phyloP scores from a whole-genome alignment of 2,329 filamentous ascomycete species.

The Ophiostoma ulmi region DNA sequence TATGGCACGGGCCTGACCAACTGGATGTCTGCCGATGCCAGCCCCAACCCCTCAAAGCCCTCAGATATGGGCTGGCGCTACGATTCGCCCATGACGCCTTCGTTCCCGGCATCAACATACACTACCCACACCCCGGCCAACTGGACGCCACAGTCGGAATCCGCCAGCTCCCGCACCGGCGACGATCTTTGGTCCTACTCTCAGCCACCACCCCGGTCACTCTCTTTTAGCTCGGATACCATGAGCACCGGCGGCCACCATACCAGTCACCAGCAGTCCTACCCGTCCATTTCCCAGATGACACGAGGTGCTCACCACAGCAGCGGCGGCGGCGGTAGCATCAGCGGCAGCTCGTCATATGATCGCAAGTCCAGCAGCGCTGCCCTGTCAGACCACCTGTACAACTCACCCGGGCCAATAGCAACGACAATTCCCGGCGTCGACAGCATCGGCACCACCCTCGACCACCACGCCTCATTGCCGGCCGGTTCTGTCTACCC shows the following conservation, averaged over 20 bases:
- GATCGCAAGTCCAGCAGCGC: slow-evolving; percentile 40
- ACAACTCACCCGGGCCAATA: slow-evolving; percentile 34
- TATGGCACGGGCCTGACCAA: slow-evolving; percentile 39
- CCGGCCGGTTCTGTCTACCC: slow-evolving; percentile 40
- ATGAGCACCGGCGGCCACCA: slow-evolving; percentile 31
- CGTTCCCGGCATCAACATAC: slow-evolving; percentile 42
- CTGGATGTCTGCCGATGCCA: slow-evolving; percentile 45
- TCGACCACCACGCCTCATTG: slow-evolving; percentile 37
- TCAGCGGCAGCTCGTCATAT: slow-evolving; percentile 31
- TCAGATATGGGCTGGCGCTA: slow-evolving; percentile 45
- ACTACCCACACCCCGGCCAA: slow-evolving; percentile 37
- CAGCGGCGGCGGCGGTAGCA: slow-evolving; percentile 7
- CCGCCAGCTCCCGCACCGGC: slow-evolving; percentile 32
- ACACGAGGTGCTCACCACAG: slow-evolving; percentile 24
- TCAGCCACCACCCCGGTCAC: slow-evolving; percentile 30
- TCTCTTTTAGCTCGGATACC: slow-evolving; percentile 37
- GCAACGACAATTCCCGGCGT: slow-evolving; percentile 36
- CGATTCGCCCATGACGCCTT: slow-evolving; percentile 47
- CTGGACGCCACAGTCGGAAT: slow-evolving; percentile 41
- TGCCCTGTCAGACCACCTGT: slow-evolving; percentile 40
- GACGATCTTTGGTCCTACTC: slow-evolving; percentile 44
- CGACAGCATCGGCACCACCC: slow-evolving; percentile 35
- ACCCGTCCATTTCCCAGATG: slow-evolving; percentile 37
- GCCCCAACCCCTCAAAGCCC: slow-evolving; percentile 40
- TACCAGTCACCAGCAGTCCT: slow-evolving; percentile 30